Evolutionary conservation across 257 asterid genomes (phyloP).

Genomic region (Dorcoceras hygrometricum): DNA sequence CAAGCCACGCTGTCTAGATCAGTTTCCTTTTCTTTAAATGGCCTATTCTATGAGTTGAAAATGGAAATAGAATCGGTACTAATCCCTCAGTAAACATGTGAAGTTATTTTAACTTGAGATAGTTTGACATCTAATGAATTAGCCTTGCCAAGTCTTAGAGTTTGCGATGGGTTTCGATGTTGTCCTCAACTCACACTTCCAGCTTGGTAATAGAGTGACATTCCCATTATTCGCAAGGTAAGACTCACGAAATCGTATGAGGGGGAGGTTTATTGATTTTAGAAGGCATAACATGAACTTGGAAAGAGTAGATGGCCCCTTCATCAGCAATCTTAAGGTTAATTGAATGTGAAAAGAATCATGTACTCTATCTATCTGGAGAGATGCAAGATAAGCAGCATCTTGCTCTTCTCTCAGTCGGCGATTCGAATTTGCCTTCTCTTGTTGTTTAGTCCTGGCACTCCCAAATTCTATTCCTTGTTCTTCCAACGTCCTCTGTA

Average conservation of each 20-base stretch:
- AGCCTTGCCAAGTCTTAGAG: too few relatives aligned
- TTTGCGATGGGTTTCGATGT: not conserved
- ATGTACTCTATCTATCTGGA: conserved; percentile 65
- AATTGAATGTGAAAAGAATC: not conserved
- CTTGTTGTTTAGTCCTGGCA: conserved; percentile 44
- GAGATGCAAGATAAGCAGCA: conserved; percentile 71
- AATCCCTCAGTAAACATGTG: not conserved
- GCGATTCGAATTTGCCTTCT: conserved; percentile 39
- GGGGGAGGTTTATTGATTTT: too few relatives aligned
- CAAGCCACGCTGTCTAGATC: too few relatives aligned
- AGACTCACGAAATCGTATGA: too few relatives aligned
- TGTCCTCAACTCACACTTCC: not conserved
- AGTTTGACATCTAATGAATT: too few relatives aligned
- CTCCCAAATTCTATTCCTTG: conserved; percentile 71
- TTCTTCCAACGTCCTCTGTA: conserved; percentile 74
- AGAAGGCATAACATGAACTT: too few relatives aligned
- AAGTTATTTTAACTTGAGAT: too few relatives aligned
- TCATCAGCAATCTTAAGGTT: not conserved
- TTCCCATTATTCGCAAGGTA: not conserved
- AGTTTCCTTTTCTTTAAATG: not conserved
- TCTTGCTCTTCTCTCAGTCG: conserved; percentile 80
- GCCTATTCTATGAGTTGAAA: not conserved
- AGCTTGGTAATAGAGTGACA: too few relatives aligned
- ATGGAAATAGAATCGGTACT: not conserved
- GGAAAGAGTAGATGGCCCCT: too few relatives aligned